These are phyloP conservation scores for Exophiala viscosa DNA, from an alignment of 2,329 filamentous ascomycete species.

Conservation along the genomic window DNA sequence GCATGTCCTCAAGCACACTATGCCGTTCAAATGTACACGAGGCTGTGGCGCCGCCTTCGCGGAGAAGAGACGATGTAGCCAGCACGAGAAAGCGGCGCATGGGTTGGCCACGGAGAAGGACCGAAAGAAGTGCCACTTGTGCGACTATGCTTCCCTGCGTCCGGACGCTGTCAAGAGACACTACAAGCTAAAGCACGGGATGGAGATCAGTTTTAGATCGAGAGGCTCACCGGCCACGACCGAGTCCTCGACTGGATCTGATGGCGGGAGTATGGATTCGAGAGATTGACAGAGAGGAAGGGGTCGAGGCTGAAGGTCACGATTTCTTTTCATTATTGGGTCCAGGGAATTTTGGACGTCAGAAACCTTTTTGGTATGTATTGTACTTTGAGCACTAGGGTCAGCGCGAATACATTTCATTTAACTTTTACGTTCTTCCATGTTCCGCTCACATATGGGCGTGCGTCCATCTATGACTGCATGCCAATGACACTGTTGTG, in stretches of 20 bases:
- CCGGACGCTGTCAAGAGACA: slow-evolving; percentile 20
- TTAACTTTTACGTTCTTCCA: too few relatives aligned
- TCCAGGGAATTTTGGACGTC: too few relatives aligned
- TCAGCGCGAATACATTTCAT: too few relatives aligned
- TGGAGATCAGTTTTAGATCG: slow-evolving; percentile 3
- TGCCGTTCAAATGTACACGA: slow-evolving; percentile 8
- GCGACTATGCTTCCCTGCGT: slow-evolving; percentile 9
- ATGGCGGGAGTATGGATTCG: too few relatives aligned
- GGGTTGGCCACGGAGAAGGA: slow-evolving; percentile 7
- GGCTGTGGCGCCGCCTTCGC: slow-evolving; percentile 11
- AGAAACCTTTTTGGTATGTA: too few relatives aligned
- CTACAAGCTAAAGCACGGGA: slow-evolving; percentile 9
- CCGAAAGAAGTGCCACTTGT: slow-evolving; percentile 5
- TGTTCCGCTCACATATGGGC: not conserved
- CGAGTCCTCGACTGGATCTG: not conserved
- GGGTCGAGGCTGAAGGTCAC: too few relatives aligned
- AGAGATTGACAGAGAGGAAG: too few relatives aligned
- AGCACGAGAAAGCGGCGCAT: slow-evolving; percentile 11
- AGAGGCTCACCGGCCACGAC: slow-evolving; percentile 2
- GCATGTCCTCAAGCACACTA: slow-evolving; percentile 12
- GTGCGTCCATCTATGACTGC: not conserved
- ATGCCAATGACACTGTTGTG: too few relatives aligned
- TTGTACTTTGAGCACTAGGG: too few relatives aligned
- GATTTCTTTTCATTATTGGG: too few relatives aligned
- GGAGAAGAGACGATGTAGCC: slow-evolving; percentile 15